A percentile compares a stretch with the other conserved stretches of the same genome.
phyloP scores from a whole-genome alignment of 306 rosid species.

The Castanopsis chinensis region DNA sequence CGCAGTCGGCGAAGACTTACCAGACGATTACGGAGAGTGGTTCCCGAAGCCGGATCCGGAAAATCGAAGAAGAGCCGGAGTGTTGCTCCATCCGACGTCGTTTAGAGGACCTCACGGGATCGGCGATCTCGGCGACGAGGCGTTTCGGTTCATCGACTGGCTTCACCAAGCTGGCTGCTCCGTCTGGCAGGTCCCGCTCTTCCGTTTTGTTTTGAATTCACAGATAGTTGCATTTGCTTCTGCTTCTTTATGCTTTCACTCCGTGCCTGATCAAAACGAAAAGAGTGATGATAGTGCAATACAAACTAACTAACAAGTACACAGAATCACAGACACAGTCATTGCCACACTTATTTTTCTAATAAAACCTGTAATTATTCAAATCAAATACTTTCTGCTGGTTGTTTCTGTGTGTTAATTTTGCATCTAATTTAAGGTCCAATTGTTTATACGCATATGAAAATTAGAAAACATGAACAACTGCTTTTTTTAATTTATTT shows the following conservation, averaged over 20 bases:
- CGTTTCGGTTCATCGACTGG: constrained; percentile 81
- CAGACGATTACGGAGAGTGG: constrained; percentile 58
- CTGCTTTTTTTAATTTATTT: too few species aligned
- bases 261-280: neutral
- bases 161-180: constrained; percentile 76
- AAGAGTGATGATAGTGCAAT: too few species aligned
- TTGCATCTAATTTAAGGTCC: too few species aligned
- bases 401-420: too few species aligned
- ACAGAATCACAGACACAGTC: too few species aligned
- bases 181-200: constrained; percentile 69
- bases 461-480: too few species aligned
- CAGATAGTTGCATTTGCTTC: neutral
- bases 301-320: neutral
- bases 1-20: constrained; percentile 49
- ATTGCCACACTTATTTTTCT: too few species aligned
- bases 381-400: too few species aligned
- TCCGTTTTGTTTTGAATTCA: neutral
- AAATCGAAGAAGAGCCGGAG: constrained; percentile 76
- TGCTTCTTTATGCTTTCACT: neutral
- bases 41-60: constrained; percentile 42
- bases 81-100: constrained; percentile 89
- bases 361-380: too few species aligned
- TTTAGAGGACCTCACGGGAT: constrained; percentile 79
- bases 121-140: constrained; percentile 85
- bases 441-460: too few species aligned